phyloP scores from a whole-genome alignment of 257 asterid genomes.

The Solanum appendiculatum region DNA sequence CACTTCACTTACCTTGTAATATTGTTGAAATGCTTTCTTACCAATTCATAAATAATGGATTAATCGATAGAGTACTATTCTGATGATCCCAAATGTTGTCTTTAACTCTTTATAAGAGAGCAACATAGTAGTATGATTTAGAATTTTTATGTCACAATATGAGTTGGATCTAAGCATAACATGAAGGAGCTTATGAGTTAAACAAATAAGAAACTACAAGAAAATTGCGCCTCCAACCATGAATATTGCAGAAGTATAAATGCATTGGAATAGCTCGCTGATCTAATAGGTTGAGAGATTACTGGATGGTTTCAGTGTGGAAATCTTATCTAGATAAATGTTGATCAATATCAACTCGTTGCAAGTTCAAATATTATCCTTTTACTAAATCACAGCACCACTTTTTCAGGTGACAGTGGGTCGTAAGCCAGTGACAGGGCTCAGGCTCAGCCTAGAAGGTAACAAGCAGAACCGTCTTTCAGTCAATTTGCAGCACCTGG shows the following conservation, averaged over 20 bases:
- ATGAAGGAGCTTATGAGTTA: background rate
- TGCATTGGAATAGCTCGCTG: background rate
- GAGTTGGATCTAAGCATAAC: background rate
- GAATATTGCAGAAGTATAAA: background rate
- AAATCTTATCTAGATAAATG: background rate
- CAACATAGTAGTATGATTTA: background rate
- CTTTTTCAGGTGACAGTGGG: slow-evolving; percentile 83
- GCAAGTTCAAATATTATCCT: background rate
- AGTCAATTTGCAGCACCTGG: slow-evolving; percentile 77
- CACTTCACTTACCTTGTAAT: background rate
- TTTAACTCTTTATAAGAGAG: background rate
- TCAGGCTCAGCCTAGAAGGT: slow-evolving; percentile 86
- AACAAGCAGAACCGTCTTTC: slow-evolving; percentile 84
- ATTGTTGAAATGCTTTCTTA: background rate
- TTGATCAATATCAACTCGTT: background rate
- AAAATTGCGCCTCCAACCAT: background rate
- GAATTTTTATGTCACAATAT: background rate
- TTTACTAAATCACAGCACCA: background rate
- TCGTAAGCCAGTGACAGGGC: slow-evolving; percentile 95
- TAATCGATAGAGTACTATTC: background rate
- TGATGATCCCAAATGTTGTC: background rate
- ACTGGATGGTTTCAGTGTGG: background rate
- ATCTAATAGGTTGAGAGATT: background rate
- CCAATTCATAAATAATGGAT: background rate
- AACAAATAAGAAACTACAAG: background rate